Conservation (phyloP, 1,139 yeast species). For the Blastobotrys raffinosifermentans region DNA sequence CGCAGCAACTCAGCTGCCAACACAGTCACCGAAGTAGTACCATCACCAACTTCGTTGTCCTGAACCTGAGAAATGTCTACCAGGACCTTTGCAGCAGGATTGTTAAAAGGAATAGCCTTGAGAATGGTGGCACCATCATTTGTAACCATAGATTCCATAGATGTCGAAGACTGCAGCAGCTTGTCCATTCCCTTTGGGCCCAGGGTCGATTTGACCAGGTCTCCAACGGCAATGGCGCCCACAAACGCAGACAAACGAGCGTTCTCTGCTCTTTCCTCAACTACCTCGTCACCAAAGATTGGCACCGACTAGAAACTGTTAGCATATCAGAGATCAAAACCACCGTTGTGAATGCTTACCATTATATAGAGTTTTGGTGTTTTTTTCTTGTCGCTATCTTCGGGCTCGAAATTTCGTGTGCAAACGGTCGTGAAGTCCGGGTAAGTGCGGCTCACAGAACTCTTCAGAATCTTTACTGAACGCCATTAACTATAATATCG, state of each 20-base stretch:
- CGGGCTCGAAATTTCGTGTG: too few species aligned
- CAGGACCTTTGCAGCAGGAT: constrained; percentile 96
- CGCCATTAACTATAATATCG: too few species aligned
- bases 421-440: too few species aligned
- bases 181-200: constrained; percentile 99
- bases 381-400: too few species aligned
- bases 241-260: constrained; percentile 96
- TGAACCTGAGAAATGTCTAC: constrained; percentile 96
- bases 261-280: constrained; percentile 96
- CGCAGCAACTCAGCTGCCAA: constrained; percentile 84
- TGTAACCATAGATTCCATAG: constrained; percentile 74
- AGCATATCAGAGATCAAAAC: not conserved
- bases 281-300: constrained; percentile 94
- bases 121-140: constrained; percentile 98
- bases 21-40: constrained; percentile 97
- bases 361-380: too few species aligned
- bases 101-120: constrained; percentile 90
- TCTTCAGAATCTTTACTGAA: too few species aligned
- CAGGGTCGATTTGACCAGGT: constrained; percentile 86
- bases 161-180: constrained; percentile 78
- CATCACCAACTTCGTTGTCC: constrained; percentile 98
- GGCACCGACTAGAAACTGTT: constrained; percentile 58
- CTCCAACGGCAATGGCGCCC: constrained; percentile 99
- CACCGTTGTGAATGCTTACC: not conserved
- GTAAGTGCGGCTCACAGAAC: too few species aligned